A percentile compares a stretch with the other conserved stretches of the same genome.
phyloP scores from a whole-genome alignment of 2,329 filamentous ascomycete genomes.

The Pestalotiopsis sp. region DNA sequence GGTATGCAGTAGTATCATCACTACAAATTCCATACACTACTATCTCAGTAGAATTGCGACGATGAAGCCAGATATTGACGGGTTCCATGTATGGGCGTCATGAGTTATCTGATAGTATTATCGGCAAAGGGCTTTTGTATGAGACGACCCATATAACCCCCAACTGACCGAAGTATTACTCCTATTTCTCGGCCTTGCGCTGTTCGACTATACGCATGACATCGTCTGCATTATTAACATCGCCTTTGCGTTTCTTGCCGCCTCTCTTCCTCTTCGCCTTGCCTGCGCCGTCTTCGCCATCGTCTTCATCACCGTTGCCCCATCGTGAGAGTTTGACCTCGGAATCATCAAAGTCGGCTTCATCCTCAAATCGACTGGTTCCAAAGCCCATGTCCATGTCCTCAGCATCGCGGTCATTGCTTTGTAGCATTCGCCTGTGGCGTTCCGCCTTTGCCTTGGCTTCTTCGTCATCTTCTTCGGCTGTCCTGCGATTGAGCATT shows the following conservation, averaged over 20 bases:
- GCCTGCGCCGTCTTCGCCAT: conserved; percentile 45
- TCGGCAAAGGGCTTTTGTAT: no score
- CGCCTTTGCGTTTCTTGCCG: conserved; percentile 76
- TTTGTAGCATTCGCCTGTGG: conserved; percentile 73
- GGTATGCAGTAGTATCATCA: no score
- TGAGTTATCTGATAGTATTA: no score
- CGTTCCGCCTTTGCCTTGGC: conserved; percentile 66
- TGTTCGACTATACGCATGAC: conserved; percentile 78
- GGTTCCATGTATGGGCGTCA: no score
- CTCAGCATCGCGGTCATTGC: conserved; percentile 78
- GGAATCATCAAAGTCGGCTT: conserved; percentile 75
- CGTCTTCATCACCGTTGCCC: conserved; percentile 57
- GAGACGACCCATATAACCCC: no score
- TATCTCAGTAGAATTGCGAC: no score
- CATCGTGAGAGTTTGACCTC: conserved; percentile 72
- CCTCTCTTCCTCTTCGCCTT: conserved; percentile 69
- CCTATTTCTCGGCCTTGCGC: conserved; percentile 42
- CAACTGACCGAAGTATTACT: not conserved
- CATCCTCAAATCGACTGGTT: conserved; percentile 82
- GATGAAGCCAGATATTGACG: no score
- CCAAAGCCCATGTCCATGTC: conserved; percentile 97
- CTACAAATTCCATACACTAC: no score
- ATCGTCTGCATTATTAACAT: conserved; percentile 78
- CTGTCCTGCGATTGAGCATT: conserved; percentile 52
- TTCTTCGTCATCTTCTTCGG: conserved; percentile 43